phyloP scores from a whole-genome alignment of 768 basidiomycete genomes.

The Boletales sp. region DNA sequence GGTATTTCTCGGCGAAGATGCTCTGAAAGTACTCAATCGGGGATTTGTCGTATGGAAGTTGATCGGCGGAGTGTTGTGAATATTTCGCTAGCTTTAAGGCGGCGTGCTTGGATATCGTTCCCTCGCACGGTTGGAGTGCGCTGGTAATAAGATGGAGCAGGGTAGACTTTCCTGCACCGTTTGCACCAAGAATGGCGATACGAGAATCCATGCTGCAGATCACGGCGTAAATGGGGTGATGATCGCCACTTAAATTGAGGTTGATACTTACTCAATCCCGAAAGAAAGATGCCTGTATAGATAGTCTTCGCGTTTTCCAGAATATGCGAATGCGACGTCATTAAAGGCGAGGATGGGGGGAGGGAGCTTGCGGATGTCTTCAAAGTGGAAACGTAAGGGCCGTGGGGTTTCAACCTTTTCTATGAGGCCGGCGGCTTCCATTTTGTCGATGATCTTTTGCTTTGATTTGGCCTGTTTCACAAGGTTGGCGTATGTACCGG shows the following conservation, averaged over 20 bases:
- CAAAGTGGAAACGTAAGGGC: slow-evolving; percentile 90
- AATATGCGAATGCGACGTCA: slow-evolving; percentile 93
- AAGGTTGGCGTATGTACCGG: slow-evolving; percentile 98
- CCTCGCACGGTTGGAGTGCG: slow-evolving; percentile 72
- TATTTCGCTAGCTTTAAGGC: slow-evolving; percentile 96
- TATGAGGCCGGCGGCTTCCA: slow-evolving; percentile 97
- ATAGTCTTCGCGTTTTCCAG: slow-evolving; percentile 82
- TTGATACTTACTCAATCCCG: slow-evolving; percentile 84
- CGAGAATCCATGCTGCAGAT: slow-evolving; percentile 82
- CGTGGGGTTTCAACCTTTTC: slow-evolving; percentile 81
- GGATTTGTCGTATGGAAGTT: slow-evolving; percentile 87
- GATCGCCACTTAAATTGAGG: slow-evolving; percentile 2
- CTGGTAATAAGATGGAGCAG: slow-evolving; percentile 88
- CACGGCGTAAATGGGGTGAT: slow-evolving; percentile 3
- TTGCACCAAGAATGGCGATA: slow-evolving; percentile 93
- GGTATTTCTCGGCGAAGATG: slow-evolving; percentile 77
- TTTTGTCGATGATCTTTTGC: slow-evolving; percentile 99
- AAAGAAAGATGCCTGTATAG: slow-evolving; percentile 89
- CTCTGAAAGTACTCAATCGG: slow-evolving; percentile 94
- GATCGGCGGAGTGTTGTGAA: slow-evolving; percentile 97
- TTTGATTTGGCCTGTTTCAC: slow-evolving; percentile 99
- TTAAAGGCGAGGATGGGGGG: slow-evolving; percentile 98
- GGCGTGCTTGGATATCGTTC: slow-evolving; percentile 86
- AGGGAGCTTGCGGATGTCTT: slow-evolving; percentile 88
- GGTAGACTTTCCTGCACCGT: slow-evolving; percentile 93